These are phyloP conservation scores for Cystobasidiaceae sp. DNA, from an alignment of 1,284 basidiomycete species.

Conservation along the genomic window DNA sequence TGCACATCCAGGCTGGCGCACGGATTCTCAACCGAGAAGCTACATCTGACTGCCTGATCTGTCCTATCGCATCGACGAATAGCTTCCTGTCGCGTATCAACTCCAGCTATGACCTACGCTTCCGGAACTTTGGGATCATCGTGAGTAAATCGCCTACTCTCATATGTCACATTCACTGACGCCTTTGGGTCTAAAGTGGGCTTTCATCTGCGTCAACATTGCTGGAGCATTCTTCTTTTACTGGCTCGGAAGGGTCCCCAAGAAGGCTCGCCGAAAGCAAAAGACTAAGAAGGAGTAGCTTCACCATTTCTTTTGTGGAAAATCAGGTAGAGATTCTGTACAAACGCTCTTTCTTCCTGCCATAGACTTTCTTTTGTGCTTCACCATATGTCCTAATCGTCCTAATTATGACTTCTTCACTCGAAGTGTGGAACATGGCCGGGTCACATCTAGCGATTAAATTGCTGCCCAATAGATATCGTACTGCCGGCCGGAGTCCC, in stretches of 20 bases:
- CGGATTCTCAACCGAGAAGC: slow-evolving; percentile 45
- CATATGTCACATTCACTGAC: slow-evolving; percentile 62
- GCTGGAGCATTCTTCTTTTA: slow-evolving; percentile 25
- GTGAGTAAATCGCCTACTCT: slow-evolving; percentile 17
- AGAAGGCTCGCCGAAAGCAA: slow-evolving; percentile 17
- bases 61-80: slow-evolving; percentile 52
- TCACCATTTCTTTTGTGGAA: no score
- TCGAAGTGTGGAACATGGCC: no score
- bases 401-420: no score
- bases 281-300: slow-evolving; percentile 21
- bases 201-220: slow-evolving; percentile 60
- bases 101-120: slow-evolving; percentile 54
- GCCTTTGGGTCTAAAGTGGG: slow-evolving; percentile 62
- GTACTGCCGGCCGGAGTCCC: no score
- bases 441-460: no score
- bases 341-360: no score
- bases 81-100: slow-evolving; percentile 57
- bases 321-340: no score
- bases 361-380: no score
- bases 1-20: slow-evolving; percentile 43
- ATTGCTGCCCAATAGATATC: no score
- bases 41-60: slow-evolving; percentile 43
- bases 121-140: slow-evolving; percentile 37
- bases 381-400: no score
- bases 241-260: slow-evolving; percentile 34